These are phyloP conservation scores for Nakazawaea sp. DNA, from an alignment of 805 yeast genomes.

Conservation along the genomic window DNA sequence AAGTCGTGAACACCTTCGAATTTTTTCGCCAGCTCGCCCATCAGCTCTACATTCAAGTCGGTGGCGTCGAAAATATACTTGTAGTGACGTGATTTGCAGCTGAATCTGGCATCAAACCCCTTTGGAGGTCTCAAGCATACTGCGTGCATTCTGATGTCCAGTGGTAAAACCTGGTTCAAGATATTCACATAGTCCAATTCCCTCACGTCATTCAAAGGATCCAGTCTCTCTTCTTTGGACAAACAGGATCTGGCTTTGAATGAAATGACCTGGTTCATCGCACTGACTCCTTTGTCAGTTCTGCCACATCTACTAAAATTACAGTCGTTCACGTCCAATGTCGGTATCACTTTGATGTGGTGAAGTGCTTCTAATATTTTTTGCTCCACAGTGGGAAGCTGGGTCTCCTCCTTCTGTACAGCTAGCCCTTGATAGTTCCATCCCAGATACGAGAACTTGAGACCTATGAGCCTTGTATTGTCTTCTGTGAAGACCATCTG, in stretches of 20 bases:
- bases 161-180: conserved; percentile 71
- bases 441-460: conserved; percentile 83
- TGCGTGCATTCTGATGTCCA: conserved; percentile 77
- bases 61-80: conserved; percentile 64
- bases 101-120: conserved; percentile 86
- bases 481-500: conserved; percentile 61
- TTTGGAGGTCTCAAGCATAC: conserved; percentile 78
- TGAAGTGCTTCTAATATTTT: conserved; percentile 65
- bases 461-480: conserved; percentile 62
- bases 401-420: conserved; percentile 66
- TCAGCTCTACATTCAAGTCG: conserved; percentile 52
- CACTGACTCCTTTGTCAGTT: conserved; percentile 96
- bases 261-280: conserved; percentile 90
- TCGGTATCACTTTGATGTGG: conserved; percentile 57
- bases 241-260: conserved; percentile 67
- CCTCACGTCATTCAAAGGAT: conserved; percentile 46
- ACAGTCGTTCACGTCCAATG: conserved; percentile 53
- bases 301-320: conserved; percentile 88
- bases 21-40: conserved; percentile 60
- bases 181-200: conserved; percentile 76
- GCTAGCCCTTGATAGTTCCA: conserved; percentile 95
- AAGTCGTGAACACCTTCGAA: conserved; percentile 82
- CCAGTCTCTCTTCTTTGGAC: conserved; percentile 51
- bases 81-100: conserved; percentile 83
- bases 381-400: conserved; percentile 82